Evolutionary conservation across 2,329 filamentous ascomycete species (phyloP).

Genomic region (Xylariaceae sp.): DNA sequence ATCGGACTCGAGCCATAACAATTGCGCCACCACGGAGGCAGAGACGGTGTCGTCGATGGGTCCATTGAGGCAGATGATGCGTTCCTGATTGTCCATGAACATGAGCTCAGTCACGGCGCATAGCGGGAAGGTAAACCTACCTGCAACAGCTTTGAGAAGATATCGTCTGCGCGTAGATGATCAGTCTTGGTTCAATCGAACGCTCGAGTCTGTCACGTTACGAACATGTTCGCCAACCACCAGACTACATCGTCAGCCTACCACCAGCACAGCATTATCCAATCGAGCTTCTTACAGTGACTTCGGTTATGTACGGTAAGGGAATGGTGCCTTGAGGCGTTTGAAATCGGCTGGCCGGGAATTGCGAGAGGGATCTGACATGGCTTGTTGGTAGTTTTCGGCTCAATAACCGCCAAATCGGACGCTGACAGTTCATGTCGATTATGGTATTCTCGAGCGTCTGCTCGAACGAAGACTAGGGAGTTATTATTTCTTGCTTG

Average conservation of each 20-base stretch:
- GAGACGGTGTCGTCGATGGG: constrained; percentile 85
- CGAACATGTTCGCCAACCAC: constrained; percentile 73
- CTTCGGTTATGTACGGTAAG: constrained; percentile 55
- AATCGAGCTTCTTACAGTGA: constrained; percentile 37
- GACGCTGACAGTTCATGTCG: constrained; percentile 35
- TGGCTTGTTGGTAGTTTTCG: constrained; percentile 32
- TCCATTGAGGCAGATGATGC: constrained; percentile 90
- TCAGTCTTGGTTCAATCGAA: constrained; percentile 21
- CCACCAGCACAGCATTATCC: not conserved
- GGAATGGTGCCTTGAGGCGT: constrained; percentile 38
- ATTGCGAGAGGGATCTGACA: constrained; percentile 40
- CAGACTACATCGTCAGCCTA: constrained; percentile 49
- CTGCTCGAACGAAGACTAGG: not conserved
- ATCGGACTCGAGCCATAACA: constrained; percentile 97
- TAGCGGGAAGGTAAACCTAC: constrained; percentile 37
- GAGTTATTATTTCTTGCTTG: not conserved
- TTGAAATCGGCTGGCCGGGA: constrained; percentile 34
- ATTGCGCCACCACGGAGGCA: constrained; percentile 89
- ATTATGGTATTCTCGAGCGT: not conserved
- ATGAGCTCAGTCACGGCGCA: constrained; percentile 9
- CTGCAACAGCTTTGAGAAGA: constrained; percentile 74
- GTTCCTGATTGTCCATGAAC: constrained; percentile 53
- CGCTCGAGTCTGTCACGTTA: constrained; percentile 33
- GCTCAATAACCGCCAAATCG: constrained; percentile 34
- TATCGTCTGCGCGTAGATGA: constrained; percentile 55